Conservation (phyloP, 2,329 filamentous ascomycete species). For the Blastomyces percursus region DNA sequence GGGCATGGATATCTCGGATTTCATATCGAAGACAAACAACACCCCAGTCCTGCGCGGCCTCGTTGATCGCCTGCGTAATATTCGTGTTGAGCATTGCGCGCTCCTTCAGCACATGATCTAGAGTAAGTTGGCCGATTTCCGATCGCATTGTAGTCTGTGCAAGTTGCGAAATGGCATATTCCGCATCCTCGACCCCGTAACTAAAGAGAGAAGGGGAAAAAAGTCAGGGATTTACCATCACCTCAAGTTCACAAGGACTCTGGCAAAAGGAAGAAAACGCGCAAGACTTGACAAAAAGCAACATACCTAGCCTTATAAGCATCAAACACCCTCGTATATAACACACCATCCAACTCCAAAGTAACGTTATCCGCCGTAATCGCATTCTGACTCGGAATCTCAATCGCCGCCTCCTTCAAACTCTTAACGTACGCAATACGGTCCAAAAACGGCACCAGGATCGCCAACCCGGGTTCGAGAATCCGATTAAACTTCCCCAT, state of each 20-base stretch:
- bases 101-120: slow-evolving; percentile 97
- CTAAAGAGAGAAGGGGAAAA: slow-evolving; percentile 35
- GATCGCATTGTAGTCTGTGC: slow-evolving; percentile 98
- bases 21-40: slow-evolving; percentile 94
- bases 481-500: slow-evolving; percentile 98
- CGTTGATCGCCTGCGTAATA: slow-evolving; percentile 98
- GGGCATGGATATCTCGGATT: slow-evolving; percentile 95
- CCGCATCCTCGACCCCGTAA: slow-evolving; percentile 96
- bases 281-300: slow-evolving; percentile 1
- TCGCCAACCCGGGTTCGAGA: slow-evolving; percentile 77
- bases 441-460: slow-evolving; percentile 83
- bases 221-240: slow-evolving; percentile 1
- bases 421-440: slow-evolving; percentile 97
- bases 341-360: slow-evolving; percentile 83
- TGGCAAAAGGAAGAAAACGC: not conserved
- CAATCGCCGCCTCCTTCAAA: slow-evolving; percentile 88
- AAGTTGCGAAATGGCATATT: slow-evolving; percentile 96
- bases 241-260: not conserved
- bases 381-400: slow-evolving; percentile 94
- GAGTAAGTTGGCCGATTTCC: slow-evolving; percentile 90
- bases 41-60: slow-evolving; percentile 93
- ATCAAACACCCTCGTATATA: slow-evolving; percentile 94
- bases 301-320: slow-evolving; percentile 88
- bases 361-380: slow-evolving; percentile 99
- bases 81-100: slow-evolving; percentile 92